Evolutionary conservation across 352 stramenopile species (phyloP).

Genomic region (Phytophthora sansomeana): DNA sequence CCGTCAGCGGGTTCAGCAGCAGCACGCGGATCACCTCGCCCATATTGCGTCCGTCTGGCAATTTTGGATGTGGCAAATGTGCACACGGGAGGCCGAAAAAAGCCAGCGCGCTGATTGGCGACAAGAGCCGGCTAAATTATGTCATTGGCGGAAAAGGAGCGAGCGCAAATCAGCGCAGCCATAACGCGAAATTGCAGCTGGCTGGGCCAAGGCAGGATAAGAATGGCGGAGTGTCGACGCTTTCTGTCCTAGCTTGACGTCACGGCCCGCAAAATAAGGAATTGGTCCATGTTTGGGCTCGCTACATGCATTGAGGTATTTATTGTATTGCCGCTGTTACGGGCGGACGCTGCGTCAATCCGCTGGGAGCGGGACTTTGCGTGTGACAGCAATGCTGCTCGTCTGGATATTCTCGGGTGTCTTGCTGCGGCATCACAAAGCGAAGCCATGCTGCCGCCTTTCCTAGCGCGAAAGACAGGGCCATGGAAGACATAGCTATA

Average conservation of each 20-base stretch:
- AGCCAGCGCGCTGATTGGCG: constrained; percentile 9
- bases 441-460: constrained; percentile 16
- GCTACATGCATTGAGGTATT: neutral
- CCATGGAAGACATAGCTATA: neutral
- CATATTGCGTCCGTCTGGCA: constrained; percentile 45
- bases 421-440: constrained; percentile 4
- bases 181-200: neutral
- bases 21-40: constrained; percentile 84
- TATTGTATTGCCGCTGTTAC: neutral
- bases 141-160: constrained; percentile 9
- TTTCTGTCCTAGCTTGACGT: too few relatives aligned
- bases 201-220: neutral
- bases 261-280: neutral
- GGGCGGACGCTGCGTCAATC: constrained; percentile 4
- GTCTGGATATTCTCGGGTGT: constrained; percentile 22
- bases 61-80: constrained; percentile 24
- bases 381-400: constrained; percentile 4
- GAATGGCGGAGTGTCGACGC: neutral
- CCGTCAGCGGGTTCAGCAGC: constrained; percentile 75
- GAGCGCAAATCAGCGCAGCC: neutral
- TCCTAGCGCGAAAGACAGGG: constrained; percentile 18
- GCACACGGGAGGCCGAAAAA: constrained; percentile 18
- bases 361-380: constrained; percentile 10
- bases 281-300: neutral
- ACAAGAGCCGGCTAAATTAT: neutral